Percentiles rank a stretch among this genome's conserved stretches.
phyloP scores from a whole-genome alignment of 768 basidiomycete genomes.

The Coprinopsis cinerea region DNA sequence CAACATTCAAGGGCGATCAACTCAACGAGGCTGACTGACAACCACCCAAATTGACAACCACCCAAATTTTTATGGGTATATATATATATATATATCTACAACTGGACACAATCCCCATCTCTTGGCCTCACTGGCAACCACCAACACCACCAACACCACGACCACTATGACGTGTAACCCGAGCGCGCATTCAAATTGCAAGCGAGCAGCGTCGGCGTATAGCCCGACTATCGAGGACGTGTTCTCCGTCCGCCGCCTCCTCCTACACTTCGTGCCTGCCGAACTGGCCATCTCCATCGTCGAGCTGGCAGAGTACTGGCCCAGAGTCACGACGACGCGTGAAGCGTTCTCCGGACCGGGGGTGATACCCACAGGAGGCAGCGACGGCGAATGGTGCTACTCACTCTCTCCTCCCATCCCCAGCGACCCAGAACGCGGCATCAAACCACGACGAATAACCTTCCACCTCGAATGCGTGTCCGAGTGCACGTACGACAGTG shows the following conservation, averaged over 20 bases:
- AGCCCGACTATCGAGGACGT: slow-evolving; percentile 8
- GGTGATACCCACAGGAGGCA: neutral
- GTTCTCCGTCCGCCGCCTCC: slow-evolving; percentile 6
- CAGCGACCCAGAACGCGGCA: neutral
- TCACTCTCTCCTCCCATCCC: slow-evolving; percentile 13
- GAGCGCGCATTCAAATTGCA: neutral
- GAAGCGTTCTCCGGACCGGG: slow-evolving; percentile 3
- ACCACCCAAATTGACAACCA: too few species aligned
- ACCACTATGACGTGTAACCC: too few species aligned
- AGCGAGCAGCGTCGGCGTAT: neutral
- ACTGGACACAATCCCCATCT: too few species aligned
- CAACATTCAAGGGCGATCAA: too few species aligned
- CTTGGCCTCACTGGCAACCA: too few species aligned
- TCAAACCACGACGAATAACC: slow-evolving; percentile 10
- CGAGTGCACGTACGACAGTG: neutral
- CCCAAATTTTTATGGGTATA: too few species aligned
- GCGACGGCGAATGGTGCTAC: slow-evolving; percentile 14
- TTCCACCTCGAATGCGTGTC: slow-evolving; percentile 12
- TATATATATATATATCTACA: too few species aligned
- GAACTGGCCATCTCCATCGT: slow-evolving; percentile 16
- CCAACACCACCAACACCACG: too few species aligned
- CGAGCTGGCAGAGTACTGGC: slow-evolving; percentile 16
- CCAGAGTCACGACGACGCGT: slow-evolving; percentile 6
- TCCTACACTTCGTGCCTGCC: slow-evolving; percentile 13
- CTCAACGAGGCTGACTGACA: too few species aligned